These are phyloP conservation scores for Puccinia hordei DNA, from an alignment of 1,284 basidiomycete genomes.

Conservation along the genomic window DNA sequence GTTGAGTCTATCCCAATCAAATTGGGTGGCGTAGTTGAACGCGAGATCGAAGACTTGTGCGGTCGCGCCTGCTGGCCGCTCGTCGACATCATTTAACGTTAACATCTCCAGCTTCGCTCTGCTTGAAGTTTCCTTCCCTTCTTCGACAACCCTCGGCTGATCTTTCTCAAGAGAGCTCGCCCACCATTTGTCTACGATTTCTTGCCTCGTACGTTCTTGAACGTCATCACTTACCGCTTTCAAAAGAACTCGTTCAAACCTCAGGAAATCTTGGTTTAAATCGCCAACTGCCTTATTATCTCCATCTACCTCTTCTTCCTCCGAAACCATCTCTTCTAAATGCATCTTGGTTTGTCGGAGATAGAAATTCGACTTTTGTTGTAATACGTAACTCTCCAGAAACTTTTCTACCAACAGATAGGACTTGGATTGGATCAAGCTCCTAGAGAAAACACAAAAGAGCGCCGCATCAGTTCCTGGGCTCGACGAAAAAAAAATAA, in stretches of 20 bases:
- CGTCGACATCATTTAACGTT: not conserved
- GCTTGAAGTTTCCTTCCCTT: not conserved
- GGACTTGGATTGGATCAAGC: slow-evolving; percentile 32
- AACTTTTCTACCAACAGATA: slow-evolving; percentile 17
- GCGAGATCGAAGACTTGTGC: slow-evolving; percentile 30
- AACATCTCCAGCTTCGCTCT: not conserved
- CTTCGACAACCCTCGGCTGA: not conserved
- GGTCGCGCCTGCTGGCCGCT: not conserved
- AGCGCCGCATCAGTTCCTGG: not conserved
- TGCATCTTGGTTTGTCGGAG: slow-evolving; percentile 20
- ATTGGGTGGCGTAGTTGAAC: slow-evolving; percentile 35
- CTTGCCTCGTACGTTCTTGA: not conserved
- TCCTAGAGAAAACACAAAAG: not conserved
- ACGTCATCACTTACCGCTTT: not conserved
- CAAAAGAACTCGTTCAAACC: slow-evolving; percentile 9
- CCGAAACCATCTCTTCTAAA: not conserved
- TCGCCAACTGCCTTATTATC: not conserved
- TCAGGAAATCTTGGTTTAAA: slow-evolving; percentile 8
- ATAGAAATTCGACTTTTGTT: slow-evolving; percentile 35
- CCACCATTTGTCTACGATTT: slow-evolving; percentile 15
- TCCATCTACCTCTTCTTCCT: not conserved
- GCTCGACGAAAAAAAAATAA: not conserved
- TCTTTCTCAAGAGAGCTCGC: not conserved
- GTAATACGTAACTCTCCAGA: slow-evolving; percentile 29
- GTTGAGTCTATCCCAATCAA: not conserved